phyloP scores from a whole-genome alignment of 1,284 basidiomycete genomes.

The Megacollybia platyphylla region DNA sequence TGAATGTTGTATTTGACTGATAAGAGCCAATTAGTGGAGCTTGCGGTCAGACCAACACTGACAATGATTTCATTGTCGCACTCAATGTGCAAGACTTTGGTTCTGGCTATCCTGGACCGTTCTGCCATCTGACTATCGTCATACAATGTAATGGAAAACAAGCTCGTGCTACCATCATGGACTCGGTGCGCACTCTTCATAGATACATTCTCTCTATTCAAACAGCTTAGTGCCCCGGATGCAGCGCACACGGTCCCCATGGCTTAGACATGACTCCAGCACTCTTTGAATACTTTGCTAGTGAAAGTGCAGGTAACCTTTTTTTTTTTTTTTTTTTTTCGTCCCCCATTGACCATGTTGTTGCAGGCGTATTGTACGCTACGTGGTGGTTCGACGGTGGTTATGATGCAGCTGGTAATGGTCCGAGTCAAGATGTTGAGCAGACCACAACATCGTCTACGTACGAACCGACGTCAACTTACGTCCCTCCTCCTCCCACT shows the following conservation, averaged over 20 bases:
- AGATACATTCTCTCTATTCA: background rate
- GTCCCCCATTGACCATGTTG: background rate
- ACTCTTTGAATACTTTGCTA: slow-evolving; percentile 59
- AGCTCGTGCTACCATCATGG: slow-evolving; percentile 51
- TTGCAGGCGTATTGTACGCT: background rate
- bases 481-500: slow-evolving; percentile 9
- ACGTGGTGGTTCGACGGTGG: slow-evolving; percentile 21
- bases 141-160: slow-evolving; percentile 56
- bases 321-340: slow-evolving; percentile 17
- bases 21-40: too few relatives aligned
- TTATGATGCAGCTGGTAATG: slow-evolving; percentile 2
- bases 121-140: slow-evolving; percentile 58
- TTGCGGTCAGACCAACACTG: too few relatives aligned
- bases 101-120: slow-evolving; percentile 18
- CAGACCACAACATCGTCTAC: slow-evolving; percentile 5
- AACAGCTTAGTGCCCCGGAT: slow-evolving; percentile 48
- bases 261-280: slow-evolving; percentile 70
- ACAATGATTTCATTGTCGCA: background rate
- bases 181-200: slow-evolving; percentile 16
- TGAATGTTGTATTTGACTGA: too few relatives aligned
- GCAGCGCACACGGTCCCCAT: slow-evolving; percentile 23
- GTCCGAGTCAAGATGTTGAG: slow-evolving; percentile 12
- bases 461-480: slow-evolving; percentile 11
- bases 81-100: background rate
- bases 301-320: slow-evolving; percentile 35